Evolutionary conservation across 352 stramenopile species (phyloP), one percentile per base, ranked within the genome.

Genomic region (Phytopythium sindhum): DNA sequence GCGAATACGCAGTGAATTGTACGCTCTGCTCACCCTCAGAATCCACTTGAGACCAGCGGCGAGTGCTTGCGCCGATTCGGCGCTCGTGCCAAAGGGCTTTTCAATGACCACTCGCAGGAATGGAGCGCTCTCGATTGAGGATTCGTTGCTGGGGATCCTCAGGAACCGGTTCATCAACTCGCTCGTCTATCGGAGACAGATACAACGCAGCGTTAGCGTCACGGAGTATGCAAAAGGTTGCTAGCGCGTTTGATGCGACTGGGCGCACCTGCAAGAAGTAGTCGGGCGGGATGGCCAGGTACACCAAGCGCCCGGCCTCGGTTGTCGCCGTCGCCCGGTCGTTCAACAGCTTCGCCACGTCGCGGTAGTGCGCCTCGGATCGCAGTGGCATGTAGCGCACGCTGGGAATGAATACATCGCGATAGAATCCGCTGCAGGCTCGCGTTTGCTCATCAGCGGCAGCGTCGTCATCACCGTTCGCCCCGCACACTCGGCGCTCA

Each of bases 41-140:
- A 81, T 61, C 15, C 52, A 9, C 48, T 69, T 68, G 10, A 95
- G 65, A 21, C 64, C 67, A 0, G 15, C 45, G 23, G 85, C 77
- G 24, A 95, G 68, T 15, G 56, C 28, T 50, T 68, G 61, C 0
- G 86, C 86, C 2, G 83, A 89, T 17, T 57, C 42, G 9, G 84
- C 44, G 66, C 93, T 84, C 21, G 66, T 66, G 12, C 86, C 86
- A 50, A 95, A 95, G 8, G 86, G 86, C 50, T 95, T 95, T 47
- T 95, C 86, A 17, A 95, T 72, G 12, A 95, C 71, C 11, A 95
- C 78, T 1, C 85, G 76, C 21, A 95, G 67, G 57, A 85, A 94
- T 0, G 78, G 48, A 39, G 33, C 19, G 29, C 29, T 8, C 6
- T 12, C 21, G 2, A 8, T 17, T n/a, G 57, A 39, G 11, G 17